These are phyloP conservation scores for Astraeus odoratus DNA, from an alignment of 768 basidiomycete species.

Conservation along the genomic window DNA sequence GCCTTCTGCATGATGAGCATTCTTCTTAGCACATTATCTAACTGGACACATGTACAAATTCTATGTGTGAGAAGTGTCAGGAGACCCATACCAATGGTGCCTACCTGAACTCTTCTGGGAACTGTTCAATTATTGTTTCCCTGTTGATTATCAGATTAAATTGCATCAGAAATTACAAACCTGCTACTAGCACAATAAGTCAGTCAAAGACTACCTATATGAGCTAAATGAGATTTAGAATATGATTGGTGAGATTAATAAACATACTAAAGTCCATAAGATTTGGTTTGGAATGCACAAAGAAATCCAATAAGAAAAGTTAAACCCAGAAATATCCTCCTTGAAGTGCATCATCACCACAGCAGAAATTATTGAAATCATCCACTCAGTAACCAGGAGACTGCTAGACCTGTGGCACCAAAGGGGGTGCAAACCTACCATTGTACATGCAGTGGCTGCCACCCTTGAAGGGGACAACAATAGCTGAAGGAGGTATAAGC, in stretches of 20 bases:
- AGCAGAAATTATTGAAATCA: slow-evolving; percentile 29
- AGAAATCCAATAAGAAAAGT: slow-evolving; percentile 19
- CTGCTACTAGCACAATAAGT: slow-evolving; percentile 18
- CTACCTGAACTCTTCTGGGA: slow-evolving; percentile 25
- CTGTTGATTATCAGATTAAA: slow-evolving; percentile 14
- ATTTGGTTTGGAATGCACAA: slow-evolving; percentile 29
- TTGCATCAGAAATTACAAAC: slow-evolving; percentile 20
- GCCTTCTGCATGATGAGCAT: slow-evolving; percentile 6
- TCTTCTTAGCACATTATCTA: slow-evolving; percentile 24
- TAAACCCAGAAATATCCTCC: slow-evolving; percentile 18
- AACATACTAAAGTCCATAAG: slow-evolving; percentile 23
- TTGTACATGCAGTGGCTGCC: too few relatives aligned
- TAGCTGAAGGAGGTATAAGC: too few relatives aligned
- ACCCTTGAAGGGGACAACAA: too few relatives aligned
- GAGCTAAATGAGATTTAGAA: slow-evolving; percentile 28
- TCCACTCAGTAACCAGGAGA: slow-evolving; percentile 6
- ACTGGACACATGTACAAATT: slow-evolving; percentile 26
- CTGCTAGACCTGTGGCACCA: too few relatives aligned
- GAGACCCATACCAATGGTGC: slow-evolving; percentile 19
- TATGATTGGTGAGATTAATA: slow-evolving; percentile 25
- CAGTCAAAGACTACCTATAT: slow-evolving; percentile 27
- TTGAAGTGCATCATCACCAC: slow-evolving; percentile 21
- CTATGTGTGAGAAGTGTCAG: slow-evolving; percentile 25
- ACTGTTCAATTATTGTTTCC: slow-evolving; percentile 34
- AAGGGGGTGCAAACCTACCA: too few relatives aligned